Conservation (phyloP, 352 stramenopile species). For the Pythium folliculosum region DNA sequence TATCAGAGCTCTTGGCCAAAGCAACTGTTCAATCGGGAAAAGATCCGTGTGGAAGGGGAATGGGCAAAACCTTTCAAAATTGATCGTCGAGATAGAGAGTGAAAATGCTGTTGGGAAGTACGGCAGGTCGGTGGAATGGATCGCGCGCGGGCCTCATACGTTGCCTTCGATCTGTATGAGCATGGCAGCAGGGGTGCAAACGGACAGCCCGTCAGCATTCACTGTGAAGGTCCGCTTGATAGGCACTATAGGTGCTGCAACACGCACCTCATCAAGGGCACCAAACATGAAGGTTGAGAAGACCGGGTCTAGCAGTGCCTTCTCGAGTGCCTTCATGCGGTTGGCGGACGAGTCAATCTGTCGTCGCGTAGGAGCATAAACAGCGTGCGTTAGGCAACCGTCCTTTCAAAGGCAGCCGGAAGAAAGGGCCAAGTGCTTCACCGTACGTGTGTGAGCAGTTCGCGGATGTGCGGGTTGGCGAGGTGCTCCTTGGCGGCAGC, state of each 20-base stretch:
- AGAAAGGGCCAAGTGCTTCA: too few relatives aligned
- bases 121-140: not conserved
- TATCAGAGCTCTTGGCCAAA: not conserved
- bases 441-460: constrained; percentile 55
- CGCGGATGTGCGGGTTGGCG: constrained; percentile 45
- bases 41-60: not conserved
- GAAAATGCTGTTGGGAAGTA: not conserved
- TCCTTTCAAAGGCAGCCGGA: not conserved
- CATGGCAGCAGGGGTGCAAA: not conserved
- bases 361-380: not conserved
- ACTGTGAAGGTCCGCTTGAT: not conserved
- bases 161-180: constrained; percentile 19
- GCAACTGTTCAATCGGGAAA: not conserved
- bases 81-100: constrained; percentile 10
- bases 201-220: not conserved
- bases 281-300: constrained; percentile 85
- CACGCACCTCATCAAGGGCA: constrained; percentile 59
- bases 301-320: constrained; percentile 61
- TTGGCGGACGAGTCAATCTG: constrained; percentile 70
- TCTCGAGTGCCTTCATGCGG: constrained; percentile 77
- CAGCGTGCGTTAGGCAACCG: not conserved
- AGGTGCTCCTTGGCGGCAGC: constrained; percentile 43
- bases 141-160: not conserved
- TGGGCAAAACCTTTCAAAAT: constrained; percentile 16
- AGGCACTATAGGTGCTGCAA: not conserved